These are phyloP conservation scores for Dillenia turbinata DNA, from an alignment of 164 flowering plant species.

Conservation along the genomic window DNA sequence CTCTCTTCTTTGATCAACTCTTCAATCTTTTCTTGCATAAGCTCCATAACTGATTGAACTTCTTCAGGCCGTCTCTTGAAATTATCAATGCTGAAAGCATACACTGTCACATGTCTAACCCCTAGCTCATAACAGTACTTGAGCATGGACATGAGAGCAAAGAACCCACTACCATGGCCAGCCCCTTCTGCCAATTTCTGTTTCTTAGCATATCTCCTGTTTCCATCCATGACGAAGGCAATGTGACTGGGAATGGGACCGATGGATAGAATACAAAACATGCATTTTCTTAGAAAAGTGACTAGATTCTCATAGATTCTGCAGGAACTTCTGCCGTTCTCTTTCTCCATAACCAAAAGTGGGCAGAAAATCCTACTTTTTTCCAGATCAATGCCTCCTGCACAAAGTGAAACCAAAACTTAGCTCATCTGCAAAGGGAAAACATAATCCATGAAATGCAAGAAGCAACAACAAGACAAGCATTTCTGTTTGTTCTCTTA, in stretches of 20 bases:
- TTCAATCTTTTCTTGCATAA: constrained; percentile 62
- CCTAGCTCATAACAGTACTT: constrained; percentile 66
- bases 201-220: constrained; percentile 54
- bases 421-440: no score
- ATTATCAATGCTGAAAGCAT: constrained; percentile 88
- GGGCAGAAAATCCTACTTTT: not conserved
- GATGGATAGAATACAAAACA: constrained; percentile 32
- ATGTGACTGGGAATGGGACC: constrained; percentile 64
- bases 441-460: no score
- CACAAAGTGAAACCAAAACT: no score
- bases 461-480: no score
- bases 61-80: constrained; percentile 66
- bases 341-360: constrained; percentile 6
- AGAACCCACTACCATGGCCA: constrained; percentile 49
- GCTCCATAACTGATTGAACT: constrained; percentile 53
- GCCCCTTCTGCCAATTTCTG: constrained; percentile 29
- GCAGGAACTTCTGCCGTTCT: not conserved
- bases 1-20: constrained; percentile 44
- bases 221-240: constrained; percentile 69
- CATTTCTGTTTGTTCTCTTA: no score
- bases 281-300: constrained; percentile 18
- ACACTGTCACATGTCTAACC: constrained; percentile 57
- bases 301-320: constrained; percentile 5
- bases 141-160: constrained; percentile 43
- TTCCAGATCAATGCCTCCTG: no score